Percentiles rank a stretch among this genome's conserved stretches.
These are phyloP conservation scores for Saccharomyces jurei DNA, from an alignment of 805 yeast genomes.

Conservation along the genomic window DNA sequence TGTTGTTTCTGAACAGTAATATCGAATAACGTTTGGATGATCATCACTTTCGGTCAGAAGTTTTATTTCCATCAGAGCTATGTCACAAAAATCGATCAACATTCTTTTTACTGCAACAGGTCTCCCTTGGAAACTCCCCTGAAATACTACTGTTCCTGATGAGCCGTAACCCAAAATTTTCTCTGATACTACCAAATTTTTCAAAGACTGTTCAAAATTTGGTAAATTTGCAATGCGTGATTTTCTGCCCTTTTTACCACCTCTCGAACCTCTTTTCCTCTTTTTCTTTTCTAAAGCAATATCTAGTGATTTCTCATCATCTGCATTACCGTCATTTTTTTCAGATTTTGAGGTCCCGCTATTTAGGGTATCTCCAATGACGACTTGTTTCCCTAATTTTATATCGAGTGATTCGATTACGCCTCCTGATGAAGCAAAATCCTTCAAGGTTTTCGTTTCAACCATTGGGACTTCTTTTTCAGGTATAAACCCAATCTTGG, in stretches of 20 bases:
- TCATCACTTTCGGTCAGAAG: conserved; percentile 89
- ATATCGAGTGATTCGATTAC: neutral
- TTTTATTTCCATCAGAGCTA: conserved; percentile 86
- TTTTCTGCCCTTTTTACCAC: conserved; percentile 57
- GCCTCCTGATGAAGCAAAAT: neutral
- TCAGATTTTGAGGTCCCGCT: neutral
- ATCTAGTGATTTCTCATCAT: conserved; percentile 4
- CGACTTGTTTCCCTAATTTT: neutral
- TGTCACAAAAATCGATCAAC: conserved; percentile 86
- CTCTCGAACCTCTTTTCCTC: conserved; percentile 79
- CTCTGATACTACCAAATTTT: conserved; percentile 56
- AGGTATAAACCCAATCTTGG: conserved; percentile 29
- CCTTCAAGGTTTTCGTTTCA: neutral
- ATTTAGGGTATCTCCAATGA: neutral
- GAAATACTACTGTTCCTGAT: conserved; percentile 90
- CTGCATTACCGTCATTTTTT: conserved; percentile 1
- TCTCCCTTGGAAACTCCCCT: conserved; percentile 82
- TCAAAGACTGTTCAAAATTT: conserved; percentile 30
- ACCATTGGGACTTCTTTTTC: conserved; percentile 13
- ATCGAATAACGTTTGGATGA: conserved; percentile 89
- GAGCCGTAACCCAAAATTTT: conserved; percentile 89
- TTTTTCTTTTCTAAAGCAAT: conserved; percentile 32
- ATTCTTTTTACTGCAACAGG: conserved; percentile 95
- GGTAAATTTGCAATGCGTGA: conserved; percentile 2
- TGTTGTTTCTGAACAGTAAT: conserved; percentile 86